phyloP scores from a whole-genome alignment of 2,329 filamentous ascomycete species.

The Ilyonectria mors-panacis region DNA sequence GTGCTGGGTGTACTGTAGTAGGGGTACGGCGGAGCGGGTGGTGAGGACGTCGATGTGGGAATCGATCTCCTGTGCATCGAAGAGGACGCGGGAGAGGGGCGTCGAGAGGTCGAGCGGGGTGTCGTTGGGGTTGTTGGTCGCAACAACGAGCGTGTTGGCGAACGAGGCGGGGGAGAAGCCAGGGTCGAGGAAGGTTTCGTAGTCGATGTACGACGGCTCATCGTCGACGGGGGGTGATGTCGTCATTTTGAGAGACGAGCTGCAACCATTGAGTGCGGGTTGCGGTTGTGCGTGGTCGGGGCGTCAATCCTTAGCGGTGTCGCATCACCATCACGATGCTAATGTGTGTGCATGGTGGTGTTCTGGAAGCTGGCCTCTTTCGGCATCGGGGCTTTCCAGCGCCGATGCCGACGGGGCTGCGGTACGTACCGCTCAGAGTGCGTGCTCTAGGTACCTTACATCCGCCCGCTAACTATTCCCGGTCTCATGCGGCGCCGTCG shows the following conservation, averaged over 20 bases:
- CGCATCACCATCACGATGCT: slow-evolving; percentile 21
- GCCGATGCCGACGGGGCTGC: slow-evolving; percentile 21
- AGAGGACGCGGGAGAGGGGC: slow-evolving; percentile 91
- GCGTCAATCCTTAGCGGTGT: slow-evolving; percentile 21
- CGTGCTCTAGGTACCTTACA: slow-evolving; percentile 27
- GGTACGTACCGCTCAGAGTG: slow-evolving; percentile 38
- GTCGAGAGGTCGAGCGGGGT: slow-evolving; percentile 93
- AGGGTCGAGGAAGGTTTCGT: slow-evolving; percentile 89
- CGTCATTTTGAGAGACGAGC: slow-evolving; percentile 13
- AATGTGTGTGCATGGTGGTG: slow-evolving; percentile 15
- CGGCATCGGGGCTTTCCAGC: slow-evolving; percentile 33
- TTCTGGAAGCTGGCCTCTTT: slow-evolving; percentile 51
- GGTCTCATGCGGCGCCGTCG: neutral
- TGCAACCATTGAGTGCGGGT: neutral
- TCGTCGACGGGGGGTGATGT: slow-evolving; percentile 51
- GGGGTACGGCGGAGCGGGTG: slow-evolving; percentile 84
- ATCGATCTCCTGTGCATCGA: slow-evolving; percentile 97
- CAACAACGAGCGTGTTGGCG: slow-evolving; percentile 89
- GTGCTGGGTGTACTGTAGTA: slow-evolving; percentile 82
- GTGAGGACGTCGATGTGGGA: slow-evolving; percentile 94
- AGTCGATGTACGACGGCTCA: slow-evolving; percentile 92
- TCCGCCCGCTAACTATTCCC: slow-evolving; percentile 4
- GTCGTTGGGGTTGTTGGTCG: slow-evolving; percentile 93
- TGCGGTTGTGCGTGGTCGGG: slow-evolving; percentile 23
- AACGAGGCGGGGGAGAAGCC: slow-evolving; percentile 86